These are phyloP conservation scores for Monosporascus sp. DNA, from an alignment of 2,329 filamentous ascomycete species.

Conservation along the genomic window DNA sequence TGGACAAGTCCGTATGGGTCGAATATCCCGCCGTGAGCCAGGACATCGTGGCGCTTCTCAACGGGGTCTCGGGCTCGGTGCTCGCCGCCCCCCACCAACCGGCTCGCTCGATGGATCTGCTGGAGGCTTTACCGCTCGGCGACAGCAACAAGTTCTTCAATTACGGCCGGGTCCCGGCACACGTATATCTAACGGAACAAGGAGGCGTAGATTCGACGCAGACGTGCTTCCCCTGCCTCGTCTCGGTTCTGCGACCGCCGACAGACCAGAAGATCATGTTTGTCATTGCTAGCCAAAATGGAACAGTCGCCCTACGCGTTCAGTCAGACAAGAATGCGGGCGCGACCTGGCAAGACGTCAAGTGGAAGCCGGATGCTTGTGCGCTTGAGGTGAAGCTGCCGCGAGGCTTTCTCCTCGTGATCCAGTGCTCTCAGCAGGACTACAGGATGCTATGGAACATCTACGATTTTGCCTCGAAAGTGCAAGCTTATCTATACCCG, in stretches of 20 bases:
- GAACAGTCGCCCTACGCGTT: conserved; percentile 69
- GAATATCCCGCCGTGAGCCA: conserved; percentile 69
- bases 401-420: conserved; percentile 66
- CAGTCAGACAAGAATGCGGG: conserved; percentile 63
- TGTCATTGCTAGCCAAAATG: conserved; percentile 73
- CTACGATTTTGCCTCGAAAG: conserved; percentile 76
- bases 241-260: conserved; percentile 69
- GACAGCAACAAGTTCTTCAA: conserved; percentile 71
- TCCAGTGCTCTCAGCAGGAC: conserved; percentile 70
- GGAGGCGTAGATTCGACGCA: conserved; percentile 63
- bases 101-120: conserved; percentile 45
- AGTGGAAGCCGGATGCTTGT: conserved; percentile 66
- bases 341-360: conserved; percentile 74
- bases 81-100: conserved; percentile 44
- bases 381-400: conserved; percentile 66
- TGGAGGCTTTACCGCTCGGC: conserved; percentile 69
- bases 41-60: conserved; percentile 65
- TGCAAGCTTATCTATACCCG: conserved; percentile 65
- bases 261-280: conserved; percentile 66
- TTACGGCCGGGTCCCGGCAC: conserved; percentile 72
- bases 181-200: conserved; percentile 65
- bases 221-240: conserved; percentile 65
- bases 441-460: conserved; percentile 76
- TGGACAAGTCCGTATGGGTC: conserved; percentile 79
- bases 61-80: conserved; percentile 51